Percentiles rank a stretch among this genome's conserved stretches.
Evolutionary conservation across 345 rosid genomes (phyloP).

Genomic region (Fremontodendron californicum): DNA sequence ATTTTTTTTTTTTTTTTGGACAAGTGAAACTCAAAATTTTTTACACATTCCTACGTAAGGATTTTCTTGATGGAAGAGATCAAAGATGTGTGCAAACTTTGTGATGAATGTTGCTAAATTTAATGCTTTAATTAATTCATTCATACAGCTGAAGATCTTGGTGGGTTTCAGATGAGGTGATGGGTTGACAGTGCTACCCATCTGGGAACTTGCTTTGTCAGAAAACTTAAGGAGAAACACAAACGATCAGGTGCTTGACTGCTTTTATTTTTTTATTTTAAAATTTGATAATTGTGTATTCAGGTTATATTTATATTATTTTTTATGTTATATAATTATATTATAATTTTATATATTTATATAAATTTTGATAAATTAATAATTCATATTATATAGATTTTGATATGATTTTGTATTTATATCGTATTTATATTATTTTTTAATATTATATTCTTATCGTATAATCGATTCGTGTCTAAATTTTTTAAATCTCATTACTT

Average conservation of each 20-base stretch:
- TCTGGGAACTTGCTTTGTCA: slow-evolving; percentile 30
- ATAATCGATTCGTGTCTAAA: no score
- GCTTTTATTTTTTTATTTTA: not conserved
- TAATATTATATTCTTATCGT: no score
- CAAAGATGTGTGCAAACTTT: not conserved
- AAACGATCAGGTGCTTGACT: not conserved
- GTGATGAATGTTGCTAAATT: not conserved
- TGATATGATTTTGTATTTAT: no score
- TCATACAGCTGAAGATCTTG: not conserved
- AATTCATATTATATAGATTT: no score
- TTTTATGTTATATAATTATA: no score
- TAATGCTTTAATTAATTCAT: not conserved
- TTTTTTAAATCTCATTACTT: no score
- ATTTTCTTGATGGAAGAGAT: not conserved
- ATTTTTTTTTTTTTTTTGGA: no score
- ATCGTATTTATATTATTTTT: no score
- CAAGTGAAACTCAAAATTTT: no score
- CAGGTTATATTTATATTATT: not conserved
- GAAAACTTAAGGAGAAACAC: not conserved
- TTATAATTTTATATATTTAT: no score
- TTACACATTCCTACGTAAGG: not conserved
- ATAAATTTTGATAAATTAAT: no score
- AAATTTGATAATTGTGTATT: no score
- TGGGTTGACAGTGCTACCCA: not conserved
- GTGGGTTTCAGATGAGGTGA: slow-evolving; percentile 18